Evolutionary conservation across 441 rosid genomes (phyloP).

Genomic region (Gossypium lobatum): DNA sequence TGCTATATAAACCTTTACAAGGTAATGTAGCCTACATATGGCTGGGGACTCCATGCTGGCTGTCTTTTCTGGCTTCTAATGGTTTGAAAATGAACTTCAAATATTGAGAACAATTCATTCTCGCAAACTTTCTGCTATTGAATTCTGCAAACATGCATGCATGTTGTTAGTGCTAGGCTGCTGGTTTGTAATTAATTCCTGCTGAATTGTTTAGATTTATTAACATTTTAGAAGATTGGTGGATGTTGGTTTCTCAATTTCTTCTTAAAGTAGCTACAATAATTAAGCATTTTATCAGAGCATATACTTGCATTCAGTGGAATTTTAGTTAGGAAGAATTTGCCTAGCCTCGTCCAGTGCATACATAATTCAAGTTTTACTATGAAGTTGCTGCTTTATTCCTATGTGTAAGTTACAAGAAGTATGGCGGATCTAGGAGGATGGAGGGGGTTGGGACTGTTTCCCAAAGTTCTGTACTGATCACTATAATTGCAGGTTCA

Average conservation of each 20-base stretch:
- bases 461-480: conserved; percentile 20
- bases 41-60: not conserved
- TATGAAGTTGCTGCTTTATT: conserved; percentile 2
- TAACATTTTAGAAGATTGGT: not conserved
- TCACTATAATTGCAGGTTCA: conserved; percentile 50
- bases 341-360: not conserved
- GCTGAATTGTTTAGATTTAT: not conserved
- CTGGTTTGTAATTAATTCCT: not conserved
- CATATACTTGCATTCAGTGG: not conserved
- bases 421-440: not conserved
- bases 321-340: not conserved
- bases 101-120: not conserved
- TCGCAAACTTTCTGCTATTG: not conserved
- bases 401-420: not conserved
- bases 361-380: not conserved
- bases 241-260: conserved; percentile 8
- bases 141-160: not conserved
- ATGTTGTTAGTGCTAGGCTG: not conserved
- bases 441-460: not conserved
- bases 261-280: not conserved
- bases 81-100: conserved; percentile 2
- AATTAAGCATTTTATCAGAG: not conserved
- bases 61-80: not conserved
- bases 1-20: not conserved
- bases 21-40: conserved; percentile 1